Percentiles rank a stretch among this genome's conserved stretches.
Conservation (phyloP, 1,284 basidiomycete genomes). For the Puccinia brachypodii region DNA sequence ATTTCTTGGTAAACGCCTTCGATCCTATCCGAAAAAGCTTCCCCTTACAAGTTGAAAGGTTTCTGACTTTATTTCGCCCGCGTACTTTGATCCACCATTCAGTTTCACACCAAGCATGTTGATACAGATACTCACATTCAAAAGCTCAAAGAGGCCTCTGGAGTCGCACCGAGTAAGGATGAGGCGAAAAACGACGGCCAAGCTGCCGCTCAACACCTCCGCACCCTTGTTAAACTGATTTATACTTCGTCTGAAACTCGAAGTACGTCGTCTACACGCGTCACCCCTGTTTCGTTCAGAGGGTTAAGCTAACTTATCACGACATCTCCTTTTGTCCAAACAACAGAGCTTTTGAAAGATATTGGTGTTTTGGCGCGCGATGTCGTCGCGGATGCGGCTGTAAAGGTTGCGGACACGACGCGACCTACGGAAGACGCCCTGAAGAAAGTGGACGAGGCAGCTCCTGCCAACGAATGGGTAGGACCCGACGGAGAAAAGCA, state of each 20-base stretch:
- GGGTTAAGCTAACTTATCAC: slow-evolving; percentile 43
- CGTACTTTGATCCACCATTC: background rate
- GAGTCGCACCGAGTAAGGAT: slow-evolving; percentile 32
- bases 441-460: slow-evolving; percentile 67
- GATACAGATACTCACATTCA: slow-evolving; percentile 42
- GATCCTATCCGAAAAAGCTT: slow-evolving; percentile 67
- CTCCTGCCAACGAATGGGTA: slow-evolving; percentile 51
- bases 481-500: slow-evolving; percentile 38
- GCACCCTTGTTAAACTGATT: slow-evolving; percentile 72
- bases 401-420: slow-evolving; percentile 71
- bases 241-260: slow-evolving; percentile 88
- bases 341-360: slow-evolving; percentile 52
- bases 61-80: background rate
- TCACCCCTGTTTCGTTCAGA: slow-evolving; percentile 66
- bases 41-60: slow-evolving; percentile 53
- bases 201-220: slow-evolving; percentile 74
- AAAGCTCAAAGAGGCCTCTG: slow-evolving; percentile 43
- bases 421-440: slow-evolving; percentile 70
- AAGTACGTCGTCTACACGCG: slow-evolving; percentile 71
- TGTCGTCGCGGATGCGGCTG: slow-evolving; percentile 73
- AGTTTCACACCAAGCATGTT: slow-evolving; percentile 45
- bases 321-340: slow-evolving; percentile 49
- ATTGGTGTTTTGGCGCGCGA: slow-evolving; percentile 63
- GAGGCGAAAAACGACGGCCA: slow-evolving; percentile 46
- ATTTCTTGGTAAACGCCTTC: slow-evolving; percentile 54